Evolutionary conservation across 805 yeast species (phyloP).

Genomic region (Kodamaea leandrae): DNA sequence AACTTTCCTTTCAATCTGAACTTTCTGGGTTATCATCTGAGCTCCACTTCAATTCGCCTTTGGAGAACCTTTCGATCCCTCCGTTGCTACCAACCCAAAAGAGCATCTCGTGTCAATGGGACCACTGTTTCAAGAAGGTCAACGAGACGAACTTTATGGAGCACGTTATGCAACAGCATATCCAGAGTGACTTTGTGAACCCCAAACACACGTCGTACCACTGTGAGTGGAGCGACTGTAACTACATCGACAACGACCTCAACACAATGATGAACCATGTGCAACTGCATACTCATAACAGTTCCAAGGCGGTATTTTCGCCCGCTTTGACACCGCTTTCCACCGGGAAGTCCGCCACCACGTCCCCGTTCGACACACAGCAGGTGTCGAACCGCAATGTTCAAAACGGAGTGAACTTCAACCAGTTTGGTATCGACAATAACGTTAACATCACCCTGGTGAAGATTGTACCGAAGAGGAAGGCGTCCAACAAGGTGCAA

Average conservation of each 20-base stretch:
- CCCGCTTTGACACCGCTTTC: slow-evolving; percentile 7
- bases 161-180: slow-evolving; percentile 48
- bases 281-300: slow-evolving; percentile 24
- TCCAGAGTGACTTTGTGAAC: slow-evolving; percentile 43
- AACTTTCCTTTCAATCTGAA: too few species aligned
- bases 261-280: slow-evolving; percentile 57
- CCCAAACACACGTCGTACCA: slow-evolving; percentile 23
- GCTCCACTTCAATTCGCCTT: too few species aligned
- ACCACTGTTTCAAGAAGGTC: slow-evolving; percentile 50
- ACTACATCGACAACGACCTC: slow-evolving; percentile 51
- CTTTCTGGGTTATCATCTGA: too few species aligned
- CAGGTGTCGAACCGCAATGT: slow-evolving; percentile 9
- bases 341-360: slow-evolving; percentile 1
- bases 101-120: slow-evolving; percentile 47
- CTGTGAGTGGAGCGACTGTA: slow-evolving; percentile 81
- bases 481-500: slow-evolving; percentile 8
- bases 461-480: slow-evolving; percentile 29
- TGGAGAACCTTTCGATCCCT: not conserved
- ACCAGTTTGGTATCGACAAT: slow-evolving; percentile 3
- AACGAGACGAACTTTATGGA: slow-evolving; percentile 30
- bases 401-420: not conserved
- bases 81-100: slow-evolving; percentile 2
- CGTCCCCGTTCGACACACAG: slow-evolving; percentile 4
- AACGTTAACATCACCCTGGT: slow-evolving; percentile 33
- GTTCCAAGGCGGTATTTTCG: not conserved